These are phyloP conservation scores for Boletus eberwhitei DNA, from an alignment of 768 basidiomycete species.

Conservation along the genomic window DNA sequence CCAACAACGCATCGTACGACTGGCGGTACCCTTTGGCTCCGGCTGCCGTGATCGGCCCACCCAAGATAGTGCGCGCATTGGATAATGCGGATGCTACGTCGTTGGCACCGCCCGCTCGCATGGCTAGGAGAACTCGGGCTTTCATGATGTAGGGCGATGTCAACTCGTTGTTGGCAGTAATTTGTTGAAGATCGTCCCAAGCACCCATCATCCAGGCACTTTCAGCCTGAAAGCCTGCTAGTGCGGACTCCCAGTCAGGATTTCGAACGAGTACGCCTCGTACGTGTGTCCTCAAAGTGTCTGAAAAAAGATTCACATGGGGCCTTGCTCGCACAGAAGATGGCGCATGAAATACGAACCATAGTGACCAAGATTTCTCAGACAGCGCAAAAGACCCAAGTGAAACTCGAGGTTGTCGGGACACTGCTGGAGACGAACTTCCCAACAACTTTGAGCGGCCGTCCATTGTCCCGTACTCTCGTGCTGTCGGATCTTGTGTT, in stretches of 20 bases:
- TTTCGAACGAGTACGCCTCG: slow-evolving; percentile 82
- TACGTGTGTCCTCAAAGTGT: slow-evolving; percentile 93
- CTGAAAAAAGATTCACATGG: slow-evolving; percentile 37
- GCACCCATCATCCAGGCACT: slow-evolving; percentile 96
- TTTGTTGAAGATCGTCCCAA: slow-evolving; percentile 75
- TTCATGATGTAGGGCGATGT: slow-evolving; percentile 66
- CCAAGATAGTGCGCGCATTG: slow-evolving; percentile 69
- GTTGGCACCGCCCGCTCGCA: slow-evolving; percentile 53
- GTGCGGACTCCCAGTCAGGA: slow-evolving; percentile 73
- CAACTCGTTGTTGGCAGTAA: slow-evolving; percentile 49
- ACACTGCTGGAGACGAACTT: slow-evolving; percentile 84
- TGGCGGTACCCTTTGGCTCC: slow-evolving; percentile 79
- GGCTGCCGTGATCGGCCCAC: slow-evolving; percentile 76
- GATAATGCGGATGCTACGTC: slow-evolving; percentile 50
- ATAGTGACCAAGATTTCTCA: slow-evolving; percentile 94
- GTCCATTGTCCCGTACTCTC: slow-evolving; percentile 98
- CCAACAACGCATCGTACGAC: slow-evolving; percentile 81
- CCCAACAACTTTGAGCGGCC: slow-evolving; percentile 99
- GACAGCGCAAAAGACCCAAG: slow-evolving; percentile 83
- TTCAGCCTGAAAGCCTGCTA: slow-evolving; percentile 86
- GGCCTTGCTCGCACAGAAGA: not conserved
- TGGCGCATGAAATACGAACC: slow-evolving; percentile 51
- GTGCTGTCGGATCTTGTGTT: slow-evolving; percentile 96
- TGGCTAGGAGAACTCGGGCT: slow-evolving; percentile 75
- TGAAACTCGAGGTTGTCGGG: slow-evolving; percentile 90